Conservation (phyloP, 257 asterid genomes). For the Verbena officinalis region DNA sequence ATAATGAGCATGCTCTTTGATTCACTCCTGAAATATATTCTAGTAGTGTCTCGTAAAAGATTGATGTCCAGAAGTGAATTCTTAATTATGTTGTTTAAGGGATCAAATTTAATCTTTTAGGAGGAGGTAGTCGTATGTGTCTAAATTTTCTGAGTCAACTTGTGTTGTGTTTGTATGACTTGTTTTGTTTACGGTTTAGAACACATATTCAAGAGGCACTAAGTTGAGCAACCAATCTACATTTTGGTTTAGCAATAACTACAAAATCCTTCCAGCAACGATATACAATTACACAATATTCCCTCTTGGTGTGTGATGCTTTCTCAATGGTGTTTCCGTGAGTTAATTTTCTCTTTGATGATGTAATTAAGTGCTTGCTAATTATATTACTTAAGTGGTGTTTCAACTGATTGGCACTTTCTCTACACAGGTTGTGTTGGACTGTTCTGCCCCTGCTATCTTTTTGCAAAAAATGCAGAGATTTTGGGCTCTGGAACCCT, state of each 20-base stretch:
- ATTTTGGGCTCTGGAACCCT: constrained; percentile 51
- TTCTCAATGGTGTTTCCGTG: constrained; percentile 2
- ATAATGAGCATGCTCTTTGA: constrained; percentile 16
- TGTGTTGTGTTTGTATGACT: not conserved
- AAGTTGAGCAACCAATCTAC: not conserved
- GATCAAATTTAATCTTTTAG: constrained; percentile 7
- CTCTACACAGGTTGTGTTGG: constrained; percentile 73
- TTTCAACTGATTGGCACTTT: constrained; percentile 19
- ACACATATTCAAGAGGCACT: constrained; percentile 12
- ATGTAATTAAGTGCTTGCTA: constrained; percentile 1
- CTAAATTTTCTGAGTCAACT: not conserved
- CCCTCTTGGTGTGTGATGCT: too few species aligned
- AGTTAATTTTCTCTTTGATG: not conserved
- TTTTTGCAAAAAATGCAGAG: constrained; percentile 82
- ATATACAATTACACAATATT: too few species aligned
- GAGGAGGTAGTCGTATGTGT: too few species aligned
- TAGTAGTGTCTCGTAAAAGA: constrained; percentile 2
- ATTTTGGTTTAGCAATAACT: constrained; percentile 5
- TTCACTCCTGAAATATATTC: constrained; percentile 8
- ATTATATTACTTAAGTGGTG: constrained; percentile 9
- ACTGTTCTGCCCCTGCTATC: constrained; percentile 83
- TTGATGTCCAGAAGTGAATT: constrained; percentile 9
- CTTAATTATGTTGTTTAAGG: not conserved
- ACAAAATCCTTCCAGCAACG: too few species aligned
- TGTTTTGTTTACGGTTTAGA: constrained; percentile 1